A percentile compares a stretch with the other conserved stretches of the same genome.
Evolutionary conservation across 768 basidiomycete genomes (phyloP).

Genomic region (Tylopilus balloui): DNA sequence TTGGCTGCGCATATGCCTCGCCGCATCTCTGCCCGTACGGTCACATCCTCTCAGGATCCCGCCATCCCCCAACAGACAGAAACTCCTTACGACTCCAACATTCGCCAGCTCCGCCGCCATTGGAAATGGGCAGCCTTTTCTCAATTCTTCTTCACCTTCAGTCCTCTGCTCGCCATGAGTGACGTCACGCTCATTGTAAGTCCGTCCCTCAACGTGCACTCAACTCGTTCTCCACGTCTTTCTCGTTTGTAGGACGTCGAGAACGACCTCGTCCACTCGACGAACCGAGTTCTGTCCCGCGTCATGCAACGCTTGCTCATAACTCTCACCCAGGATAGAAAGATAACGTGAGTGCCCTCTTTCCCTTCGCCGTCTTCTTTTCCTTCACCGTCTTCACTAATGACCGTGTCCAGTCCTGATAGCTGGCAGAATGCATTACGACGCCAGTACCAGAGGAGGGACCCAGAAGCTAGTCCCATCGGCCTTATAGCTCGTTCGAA

Average conservation of each 20-base stretch:
- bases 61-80: constrained; percentile 26
- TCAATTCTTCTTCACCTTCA: constrained; percentile 88
- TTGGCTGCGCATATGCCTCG: constrained; percentile 52
- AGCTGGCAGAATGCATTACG: constrained; percentile 78
- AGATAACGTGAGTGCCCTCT: constrained; percentile 57
- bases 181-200: constrained; percentile 66
- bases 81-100: constrained; percentile 34
- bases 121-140: constrained; percentile 93
- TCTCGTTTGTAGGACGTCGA: constrained; percentile 61
- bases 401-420: constrained; percentile 45
- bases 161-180: constrained; percentile 62
- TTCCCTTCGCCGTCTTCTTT: constrained; percentile 19
- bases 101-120: constrained; percentile 60
- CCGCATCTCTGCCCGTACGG: constrained; percentile 43
- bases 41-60: constrained; percentile 27
- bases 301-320: constrained; percentile 72
- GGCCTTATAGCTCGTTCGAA: constrained; percentile 43
- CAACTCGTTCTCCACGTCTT: constrained; percentile 7
- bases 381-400: constrained; percentile 13
- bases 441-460: constrained; percentile 71
- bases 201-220: constrained; percentile 7
- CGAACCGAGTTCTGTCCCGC: constrained; percentile 58
- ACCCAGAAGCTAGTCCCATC: constrained; percentile 67
- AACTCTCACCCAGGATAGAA: constrained; percentile 75
- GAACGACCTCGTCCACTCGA: constrained; percentile 62